Conservation (phyloP, 441 rosid genomes). For the Gossypium davidsonii region DNA sequence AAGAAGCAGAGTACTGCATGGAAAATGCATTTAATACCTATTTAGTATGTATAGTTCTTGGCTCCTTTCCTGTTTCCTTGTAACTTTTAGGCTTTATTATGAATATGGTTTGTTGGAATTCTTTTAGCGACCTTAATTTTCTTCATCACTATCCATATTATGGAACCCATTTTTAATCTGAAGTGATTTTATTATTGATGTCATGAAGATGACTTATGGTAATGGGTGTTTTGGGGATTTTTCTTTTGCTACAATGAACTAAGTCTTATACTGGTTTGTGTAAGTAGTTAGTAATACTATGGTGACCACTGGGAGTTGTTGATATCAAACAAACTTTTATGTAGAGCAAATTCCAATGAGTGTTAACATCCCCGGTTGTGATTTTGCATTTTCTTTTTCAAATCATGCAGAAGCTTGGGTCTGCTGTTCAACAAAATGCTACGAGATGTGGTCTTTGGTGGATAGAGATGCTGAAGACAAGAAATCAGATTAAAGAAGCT, state of each 20-base stretch:
- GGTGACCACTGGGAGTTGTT: not conserved
- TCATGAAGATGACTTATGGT: not conserved
- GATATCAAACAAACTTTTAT: not conserved
- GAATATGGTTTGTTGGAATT: not conserved
- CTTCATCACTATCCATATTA: not conserved
- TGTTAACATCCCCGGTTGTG: not conserved
- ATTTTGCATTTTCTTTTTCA: not conserved
- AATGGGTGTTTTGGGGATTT: not conserved
- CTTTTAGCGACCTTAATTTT: not conserved
- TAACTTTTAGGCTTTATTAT: not conserved
- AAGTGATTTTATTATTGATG: not conserved
- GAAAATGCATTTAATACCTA: slow-evolving; percentile 91
- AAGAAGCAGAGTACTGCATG: slow-evolving; percentile 91
- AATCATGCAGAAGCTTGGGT: slow-evolving; percentile 63
- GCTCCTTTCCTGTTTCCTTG: slow-evolving; percentile 10
- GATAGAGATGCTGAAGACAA: slow-evolving; percentile 87
- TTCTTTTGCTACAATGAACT: not conserved
- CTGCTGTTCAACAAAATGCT: slow-evolving; percentile 76
- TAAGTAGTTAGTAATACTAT: not conserved
- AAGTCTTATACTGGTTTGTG: not conserved
- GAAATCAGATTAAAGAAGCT: slow-evolving; percentile 87
- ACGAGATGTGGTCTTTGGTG: slow-evolving; percentile 98
- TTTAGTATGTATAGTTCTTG: slow-evolving; percentile 47
- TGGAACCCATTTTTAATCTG: slow-evolving; percentile 7
- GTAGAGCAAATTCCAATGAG: not conserved